Base-by-base conservation (phyloP, 768 basidiomycete species). In the Rossbeevera mucosa region DNA sequence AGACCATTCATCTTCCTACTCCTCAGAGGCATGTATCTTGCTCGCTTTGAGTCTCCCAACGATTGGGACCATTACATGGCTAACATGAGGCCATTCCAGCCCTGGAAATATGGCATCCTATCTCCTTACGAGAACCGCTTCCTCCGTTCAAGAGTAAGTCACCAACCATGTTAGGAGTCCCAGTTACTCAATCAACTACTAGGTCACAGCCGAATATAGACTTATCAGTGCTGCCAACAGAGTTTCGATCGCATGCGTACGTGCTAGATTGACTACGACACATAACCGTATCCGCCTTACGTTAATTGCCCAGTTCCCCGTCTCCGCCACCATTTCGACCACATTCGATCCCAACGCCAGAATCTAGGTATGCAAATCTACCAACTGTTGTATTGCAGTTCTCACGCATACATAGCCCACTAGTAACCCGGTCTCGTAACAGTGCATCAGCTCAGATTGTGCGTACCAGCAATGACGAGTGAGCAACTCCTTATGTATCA, bases 51-150 rank as follows among this genome's bases (percentile, higher is more conserved):
- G 14, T 50, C 20, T 21, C 18, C 42, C 25, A 45, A 41, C 16
- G 7, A 43, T 48, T 42, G 7, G 25, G 33, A 31, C 31, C 22
- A 5, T 46, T 24, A 31, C 44, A 47, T 53, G 41, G 14, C 45
- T 61, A 21, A 67, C 55, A 36, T n/a, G 40, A 46, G 47, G 40
- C 29, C 52, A 26, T 52, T 52, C 44, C 42, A 74, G 74, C 49
- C 72, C 74, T 20, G 66, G 59, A 57, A 68, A 69, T 52, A 46
- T 70, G 31, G 47, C 60, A 33, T 62, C 64, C 33, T 72, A 72
- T 58, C 64, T 65, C 7, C 54, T 51, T 51, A 55, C 58, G 54
- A 59, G 51, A 55, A 51, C 56, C 7, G 48, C 58, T 50, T 40
- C 50, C 7, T 48, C 45, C 22, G 16, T 18, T 6, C 63, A 56